Conservation (phyloP, 202 grass and related monocot species). For the Miscanthus sacchariflorus region DNA sequence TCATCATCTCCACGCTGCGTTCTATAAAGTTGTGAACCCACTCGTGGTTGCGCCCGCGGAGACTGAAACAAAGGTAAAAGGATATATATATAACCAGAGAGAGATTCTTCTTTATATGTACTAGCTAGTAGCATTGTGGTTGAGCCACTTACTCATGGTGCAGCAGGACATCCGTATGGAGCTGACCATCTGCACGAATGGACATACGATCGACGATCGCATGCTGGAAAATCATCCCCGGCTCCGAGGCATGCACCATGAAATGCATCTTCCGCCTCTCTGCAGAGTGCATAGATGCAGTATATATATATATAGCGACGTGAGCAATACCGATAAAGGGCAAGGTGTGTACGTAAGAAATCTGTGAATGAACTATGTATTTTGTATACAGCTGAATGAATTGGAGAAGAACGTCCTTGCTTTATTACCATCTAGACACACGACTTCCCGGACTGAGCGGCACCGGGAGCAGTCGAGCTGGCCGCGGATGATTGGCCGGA, state of each 20-base stretch:
- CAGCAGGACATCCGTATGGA: background rate
- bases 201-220: background rate
- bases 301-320: background rate
- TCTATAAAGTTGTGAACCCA: constrained; percentile 19
- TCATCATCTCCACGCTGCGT: background rate
- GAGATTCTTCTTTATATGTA: background rate
- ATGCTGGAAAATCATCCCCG: constrained; percentile 5
- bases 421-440: background rate
- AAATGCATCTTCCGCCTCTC: background rate
- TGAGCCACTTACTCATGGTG: constrained; percentile 13
- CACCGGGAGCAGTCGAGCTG: constrained; percentile 29
- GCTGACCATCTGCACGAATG: constrained; percentile 1
- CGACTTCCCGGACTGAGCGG: background rate
- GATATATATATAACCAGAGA: background rate
- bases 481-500: background rate
- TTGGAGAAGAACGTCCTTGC: background rate
- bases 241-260: background rate
- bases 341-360: background rate
- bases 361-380: background rate
- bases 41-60: background rate
- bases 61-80: background rate
- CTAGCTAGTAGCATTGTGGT: background rate
- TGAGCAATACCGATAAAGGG: background rate
- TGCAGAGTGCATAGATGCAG: background rate
- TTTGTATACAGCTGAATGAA: background rate